A percentile compares a stretch with the other conserved stretches of the same genome.
These are phyloP conservation scores for Neurospora hispaniola DNA, from an alignment of 495 filamentous ascomycete species.

Conservation along the genomic window DNA sequence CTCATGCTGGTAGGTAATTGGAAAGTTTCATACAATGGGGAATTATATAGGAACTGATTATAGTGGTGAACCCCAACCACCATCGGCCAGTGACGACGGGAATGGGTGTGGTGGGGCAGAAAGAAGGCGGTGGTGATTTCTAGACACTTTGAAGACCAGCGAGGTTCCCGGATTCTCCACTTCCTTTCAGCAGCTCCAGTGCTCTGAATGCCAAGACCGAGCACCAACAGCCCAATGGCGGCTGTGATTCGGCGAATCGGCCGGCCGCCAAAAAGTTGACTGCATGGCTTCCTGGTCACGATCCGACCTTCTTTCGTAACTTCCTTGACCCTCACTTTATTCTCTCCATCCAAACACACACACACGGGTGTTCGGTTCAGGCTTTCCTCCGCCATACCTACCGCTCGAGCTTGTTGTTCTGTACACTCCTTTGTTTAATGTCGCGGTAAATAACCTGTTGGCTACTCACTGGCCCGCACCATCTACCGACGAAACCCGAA, in stretches of 20 bases:
- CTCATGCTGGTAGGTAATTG: neutral
- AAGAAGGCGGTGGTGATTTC: constrained; percentile 14
- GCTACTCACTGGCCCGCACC: neutral
- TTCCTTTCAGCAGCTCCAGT: neutral
- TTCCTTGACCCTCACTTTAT: neutral
- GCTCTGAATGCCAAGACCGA: neutral
- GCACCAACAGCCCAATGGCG: neutral
- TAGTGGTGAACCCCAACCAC: neutral
- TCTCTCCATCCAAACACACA: neutral
- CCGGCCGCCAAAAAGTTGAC: neutral
- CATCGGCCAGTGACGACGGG: neutral
- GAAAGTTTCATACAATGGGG: too few relatives aligned
- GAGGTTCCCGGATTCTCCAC: neutral
- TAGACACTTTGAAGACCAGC: constrained; percentile 2
- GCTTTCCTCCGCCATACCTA: too few relatives aligned
- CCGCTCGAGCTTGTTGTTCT: too few relatives aligned
- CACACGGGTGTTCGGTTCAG: neutral
- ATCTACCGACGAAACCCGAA: neutral
- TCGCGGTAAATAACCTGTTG: neutral
- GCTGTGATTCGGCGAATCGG: neutral
- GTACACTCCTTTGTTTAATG: neutral
- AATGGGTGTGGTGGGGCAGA: constrained; percentile 3
- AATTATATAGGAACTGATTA: neutral
- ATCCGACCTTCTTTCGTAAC: neutral
- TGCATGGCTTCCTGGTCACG: neutral